Conservation (phyloP, 2,329 filamentous ascomycete genomes). For the Blastomyces parvus region DNA sequence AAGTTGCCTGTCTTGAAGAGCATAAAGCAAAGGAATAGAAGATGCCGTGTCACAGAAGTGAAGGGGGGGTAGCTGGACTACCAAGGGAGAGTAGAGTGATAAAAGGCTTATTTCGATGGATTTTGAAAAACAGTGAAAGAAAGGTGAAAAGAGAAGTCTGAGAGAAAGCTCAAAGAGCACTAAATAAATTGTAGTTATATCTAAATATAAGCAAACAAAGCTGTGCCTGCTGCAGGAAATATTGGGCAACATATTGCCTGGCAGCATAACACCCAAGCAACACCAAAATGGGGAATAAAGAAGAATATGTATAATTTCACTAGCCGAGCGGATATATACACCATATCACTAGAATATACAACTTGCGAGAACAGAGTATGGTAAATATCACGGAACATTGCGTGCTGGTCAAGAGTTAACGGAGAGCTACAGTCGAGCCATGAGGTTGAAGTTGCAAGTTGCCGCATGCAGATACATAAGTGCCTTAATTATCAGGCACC, state of each 20-base stretch:
- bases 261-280: too few species aligned
- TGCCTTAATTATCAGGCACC: not conserved
- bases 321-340: conserved; percentile 1
- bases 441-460: not conserved
- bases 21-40: not conserved
- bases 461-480: too few species aligned
- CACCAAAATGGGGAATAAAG: not conserved
- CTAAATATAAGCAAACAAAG: not conserved
- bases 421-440: not conserved
- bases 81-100: not conserved
- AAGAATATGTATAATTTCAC: not conserved
- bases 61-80: not conserved
- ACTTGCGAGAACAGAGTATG: not conserved
- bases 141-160: not conserved
- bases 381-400: not conserved
- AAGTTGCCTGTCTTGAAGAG: not conserved
- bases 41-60: too few species aligned
- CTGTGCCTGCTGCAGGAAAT: not conserved
- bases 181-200: not conserved
- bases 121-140: not conserved
- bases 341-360: not conserved
- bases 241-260: not conserved
- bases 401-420: not conserved
- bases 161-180: not conserved
- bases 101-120: not conserved